Evolutionary conservation across 768 basidiomycete genomes (phyloP).

Genomic region (Hypholoma sublateritium): DNA sequence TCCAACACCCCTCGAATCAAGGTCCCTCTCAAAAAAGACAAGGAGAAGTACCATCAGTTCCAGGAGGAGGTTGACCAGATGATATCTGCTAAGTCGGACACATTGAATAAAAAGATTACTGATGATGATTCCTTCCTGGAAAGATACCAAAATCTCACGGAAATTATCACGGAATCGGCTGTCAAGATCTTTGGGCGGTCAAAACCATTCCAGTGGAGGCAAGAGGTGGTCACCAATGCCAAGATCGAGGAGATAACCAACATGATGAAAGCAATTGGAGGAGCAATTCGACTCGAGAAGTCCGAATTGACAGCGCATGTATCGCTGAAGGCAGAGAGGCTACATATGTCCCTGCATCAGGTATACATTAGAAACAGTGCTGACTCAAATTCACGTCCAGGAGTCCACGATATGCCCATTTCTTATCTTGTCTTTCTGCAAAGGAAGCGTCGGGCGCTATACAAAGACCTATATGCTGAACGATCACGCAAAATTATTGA

Average conservation of each 20-base stretch:
- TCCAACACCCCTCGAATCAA: background rate
- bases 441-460: background rate
- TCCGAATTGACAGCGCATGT: background rate
- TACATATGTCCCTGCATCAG: background rate
- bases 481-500: background rate
- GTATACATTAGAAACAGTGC: too few species aligned
- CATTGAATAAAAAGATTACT: background rate
- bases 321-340: background rate
- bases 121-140: constrained; percentile 4
- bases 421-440: background rate
- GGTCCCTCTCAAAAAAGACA: constrained; percentile 4
- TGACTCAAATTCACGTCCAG: too few species aligned
- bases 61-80: background rate
- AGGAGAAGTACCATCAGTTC: constrained; percentile 3
- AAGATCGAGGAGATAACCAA: background rate
- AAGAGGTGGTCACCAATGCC: background rate
- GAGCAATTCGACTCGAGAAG: background rate
- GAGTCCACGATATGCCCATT: too few species aligned
- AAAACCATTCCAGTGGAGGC: background rate
- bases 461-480: constrained; percentile 1
- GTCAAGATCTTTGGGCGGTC: background rate
- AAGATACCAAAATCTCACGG: background rate
- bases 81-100: background rate
- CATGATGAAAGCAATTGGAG: background rate
- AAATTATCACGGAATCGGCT: background rate